These are phyloP conservation scores for Chlamydomonas schloesseri DNA, from an alignment of 139 green algal genomes.

Conservation along the genomic window DNA sequence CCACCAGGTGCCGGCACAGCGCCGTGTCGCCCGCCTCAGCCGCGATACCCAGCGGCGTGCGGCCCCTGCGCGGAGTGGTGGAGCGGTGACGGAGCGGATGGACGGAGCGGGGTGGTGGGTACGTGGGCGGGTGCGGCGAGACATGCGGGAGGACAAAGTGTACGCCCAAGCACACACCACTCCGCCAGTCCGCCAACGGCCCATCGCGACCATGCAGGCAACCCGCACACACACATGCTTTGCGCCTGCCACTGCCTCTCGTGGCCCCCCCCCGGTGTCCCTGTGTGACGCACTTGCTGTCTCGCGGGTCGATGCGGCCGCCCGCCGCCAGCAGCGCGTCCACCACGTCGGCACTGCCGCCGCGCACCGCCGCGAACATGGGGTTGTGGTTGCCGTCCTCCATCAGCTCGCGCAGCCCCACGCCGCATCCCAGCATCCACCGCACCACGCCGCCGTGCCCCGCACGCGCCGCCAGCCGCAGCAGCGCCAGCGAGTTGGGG, in stretches of 20 bases:
- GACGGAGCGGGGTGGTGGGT: not conserved
- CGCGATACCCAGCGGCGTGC: slow-evolving; percentile 42
- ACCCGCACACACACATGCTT: too few species aligned
- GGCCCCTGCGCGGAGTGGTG: slow-evolving; percentile 37
- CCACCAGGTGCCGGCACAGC: slow-evolving; percentile 46
- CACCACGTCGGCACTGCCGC: slow-evolving; percentile 10
- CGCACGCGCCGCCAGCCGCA: slow-evolving; percentile 35
- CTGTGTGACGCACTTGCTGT: slow-evolving; percentile 16
- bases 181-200: too few species aligned
- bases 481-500: slow-evolving; percentile 20
- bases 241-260: too few species aligned
- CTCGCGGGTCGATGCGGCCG: slow-evolving; percentile 29
- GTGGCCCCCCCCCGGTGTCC: too few species aligned
- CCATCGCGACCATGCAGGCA: too few species aligned
- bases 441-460: slow-evolving; percentile 38
- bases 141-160: too few species aligned
- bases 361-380: slow-evolving; percentile 38
- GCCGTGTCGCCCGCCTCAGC: slow-evolving; percentile 23
- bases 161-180: too few species aligned
- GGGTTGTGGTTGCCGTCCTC: slow-evolving; percentile 13
- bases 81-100: too few species aligned
- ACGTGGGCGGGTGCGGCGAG: too few species aligned
- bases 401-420: slow-evolving; percentile 20
- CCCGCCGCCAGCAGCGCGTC: slow-evolving; percentile 40
- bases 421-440: slow-evolving; percentile 44